Evolutionary conservation across 495 filamentous ascomycete genomes (phyloP).

Genomic region (Penicillium waksmanii): DNA sequence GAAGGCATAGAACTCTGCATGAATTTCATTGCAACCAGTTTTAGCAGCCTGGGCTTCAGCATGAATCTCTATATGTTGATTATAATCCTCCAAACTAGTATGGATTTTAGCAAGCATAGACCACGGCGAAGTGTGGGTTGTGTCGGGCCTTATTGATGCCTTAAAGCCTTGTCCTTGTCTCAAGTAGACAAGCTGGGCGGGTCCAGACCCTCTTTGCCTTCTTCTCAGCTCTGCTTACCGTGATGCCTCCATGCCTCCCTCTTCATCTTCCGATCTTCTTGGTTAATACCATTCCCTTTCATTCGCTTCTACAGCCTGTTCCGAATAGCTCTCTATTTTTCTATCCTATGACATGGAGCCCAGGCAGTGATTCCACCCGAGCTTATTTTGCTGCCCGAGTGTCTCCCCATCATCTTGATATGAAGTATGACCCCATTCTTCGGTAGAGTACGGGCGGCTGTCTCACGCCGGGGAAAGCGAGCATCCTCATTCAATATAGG

Average conservation of each 20-base stretch:
- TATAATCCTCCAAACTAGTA: too few relatives aligned
- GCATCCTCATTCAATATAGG: background rate
- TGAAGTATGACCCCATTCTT: conserved; percentile 22
- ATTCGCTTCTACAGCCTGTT: too few relatives aligned
- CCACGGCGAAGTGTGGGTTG: background rate
- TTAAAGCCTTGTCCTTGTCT: background rate
- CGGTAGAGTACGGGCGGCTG: conserved; percentile 19
- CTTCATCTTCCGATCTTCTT: background rate
- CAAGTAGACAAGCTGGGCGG: conserved; percentile 3
- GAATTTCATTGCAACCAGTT: too few relatives aligned
- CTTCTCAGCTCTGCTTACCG: conserved; percentile 1
- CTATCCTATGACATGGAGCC: background rate
- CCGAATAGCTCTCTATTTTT: background rate
- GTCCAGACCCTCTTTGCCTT: background rate
- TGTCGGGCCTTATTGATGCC: background rate
- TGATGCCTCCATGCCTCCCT: background rate
- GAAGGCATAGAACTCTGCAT: too few relatives aligned
- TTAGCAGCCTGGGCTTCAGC: too few relatives aligned
- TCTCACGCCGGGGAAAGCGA: conserved; percentile 21
- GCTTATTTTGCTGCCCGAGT: background rate
- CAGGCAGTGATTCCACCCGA: background rate
- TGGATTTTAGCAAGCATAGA: too few relatives aligned
- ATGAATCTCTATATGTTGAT: too few relatives aligned
- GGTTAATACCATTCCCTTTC: too few relatives aligned
- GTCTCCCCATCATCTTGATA: conserved; percentile 9